phyloP scores from a whole-genome alignment of 345 rosid species.

The Sisymbrium irio region DNA sequence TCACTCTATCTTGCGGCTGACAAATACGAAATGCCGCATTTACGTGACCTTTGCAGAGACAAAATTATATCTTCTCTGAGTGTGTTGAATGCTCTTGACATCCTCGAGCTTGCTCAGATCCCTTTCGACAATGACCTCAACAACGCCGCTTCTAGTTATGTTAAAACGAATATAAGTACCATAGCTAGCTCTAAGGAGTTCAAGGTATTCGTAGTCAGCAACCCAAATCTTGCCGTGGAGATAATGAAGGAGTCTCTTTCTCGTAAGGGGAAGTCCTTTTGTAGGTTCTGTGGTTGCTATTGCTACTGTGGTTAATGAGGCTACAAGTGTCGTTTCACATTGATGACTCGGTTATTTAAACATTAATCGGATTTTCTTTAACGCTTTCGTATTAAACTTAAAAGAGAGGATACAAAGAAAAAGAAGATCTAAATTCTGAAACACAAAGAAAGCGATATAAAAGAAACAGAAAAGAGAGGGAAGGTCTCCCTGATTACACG shows the following conservation, averaged over 20 bases:
- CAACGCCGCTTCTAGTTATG: neutral
- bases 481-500: too few relatives aligned
- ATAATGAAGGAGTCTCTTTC: neutral
- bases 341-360: too few relatives aligned
- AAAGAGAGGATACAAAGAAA: too few relatives aligned
- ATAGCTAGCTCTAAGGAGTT: neutral
- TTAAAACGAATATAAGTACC: neutral
- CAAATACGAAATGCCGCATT: conserved; percentile 13
- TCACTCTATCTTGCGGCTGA: conserved; percentile 17
- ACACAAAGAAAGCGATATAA: too few relatives aligned
- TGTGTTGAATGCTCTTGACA: neutral
- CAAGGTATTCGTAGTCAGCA: neutral
- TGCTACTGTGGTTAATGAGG: neutral
- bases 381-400: too few relatives aligned
- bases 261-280: too few relatives aligned
- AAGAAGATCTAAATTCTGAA: too few relatives aligned
- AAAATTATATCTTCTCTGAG: neutral
- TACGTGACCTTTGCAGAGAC: neutral
- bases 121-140: neutral
- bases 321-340: too few relatives aligned
- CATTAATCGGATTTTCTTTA: too few relatives aligned
- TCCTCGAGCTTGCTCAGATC: neutral
- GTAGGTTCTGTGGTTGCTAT: too few relatives aligned
- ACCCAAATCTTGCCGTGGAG: conserved; percentile 1
- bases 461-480: too few relatives aligned